Base-by-base conservation (phyloP, 257 asterid species). In the Scutellaria galericulata region DNA sequence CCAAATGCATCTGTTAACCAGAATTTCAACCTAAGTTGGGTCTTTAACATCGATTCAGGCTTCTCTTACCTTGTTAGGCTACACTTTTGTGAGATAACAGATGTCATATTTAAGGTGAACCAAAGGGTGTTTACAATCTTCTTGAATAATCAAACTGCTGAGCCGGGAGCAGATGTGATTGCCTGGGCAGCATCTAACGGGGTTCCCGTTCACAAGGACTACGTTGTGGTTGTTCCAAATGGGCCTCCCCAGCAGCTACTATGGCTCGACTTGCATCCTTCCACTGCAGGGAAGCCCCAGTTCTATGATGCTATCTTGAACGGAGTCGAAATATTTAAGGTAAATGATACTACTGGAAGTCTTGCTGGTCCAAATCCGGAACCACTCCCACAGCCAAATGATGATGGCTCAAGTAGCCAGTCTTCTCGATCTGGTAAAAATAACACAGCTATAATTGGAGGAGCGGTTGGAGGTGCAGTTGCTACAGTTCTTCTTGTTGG, bases 311-410 rank as follows among this genome's bases (percentile, higher is more conserved):
- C 97, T 39, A 84, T 89, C 79, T 85, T 93, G 83, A 90, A 93
- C 46, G 98, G 98, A 47, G 44, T 91, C 39, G 98, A 93, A 70
- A 87, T 93, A 55, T 93, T 88, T 79, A 93, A 93, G 75, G 31
- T 90, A 35, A 93, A 20, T 47, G 88, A 86, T 66, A 54, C 82
- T 9, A 44, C 55, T 4, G 90, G 91, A 35, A 90, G 83, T 84
- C 95, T 93, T 72, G 98, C 95, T 0, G 98, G 98, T 31, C 86
- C 82, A n/a, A 93, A 88, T 71, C 98, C 98, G 3, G 60, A 77
- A 22, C 97, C 95, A 10, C 85, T 79, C 47, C 86, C 86, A n/a
- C 69, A 74, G 54, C 77, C 81, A 41, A 70, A 71, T 20, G 68
- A 74, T 18, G 95, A 77, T 6, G 9, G 69, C 42, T 53, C 74